A percentile compares a stretch with the other conserved stretches of the same genome.
These are phyloP conservation scores for Pleurotus citrinopileatus DNA, from an alignment of 768 basidiomycete genomes.

Conservation along the genomic window DNA sequence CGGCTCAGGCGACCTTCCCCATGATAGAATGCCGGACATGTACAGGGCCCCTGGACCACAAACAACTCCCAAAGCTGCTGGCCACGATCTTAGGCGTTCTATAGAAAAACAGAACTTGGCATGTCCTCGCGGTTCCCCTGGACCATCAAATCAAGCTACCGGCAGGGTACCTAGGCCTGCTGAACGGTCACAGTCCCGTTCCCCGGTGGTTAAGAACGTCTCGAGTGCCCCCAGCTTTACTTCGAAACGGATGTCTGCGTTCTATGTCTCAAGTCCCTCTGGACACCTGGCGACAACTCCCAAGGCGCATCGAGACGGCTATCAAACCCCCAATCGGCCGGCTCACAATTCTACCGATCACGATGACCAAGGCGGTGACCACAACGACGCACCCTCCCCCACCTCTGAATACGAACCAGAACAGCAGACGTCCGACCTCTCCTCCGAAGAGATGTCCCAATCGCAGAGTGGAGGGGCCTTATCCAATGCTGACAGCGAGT, in stretches of 20 bases:
- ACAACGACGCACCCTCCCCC: neutral
- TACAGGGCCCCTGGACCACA: neutral
- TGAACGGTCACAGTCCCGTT: neutral
- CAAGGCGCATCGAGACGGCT: neutral
- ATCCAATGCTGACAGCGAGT: conserved; percentile 43
- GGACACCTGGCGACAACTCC: too few relatives aligned
- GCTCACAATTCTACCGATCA: neutral
- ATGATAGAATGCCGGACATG: neutral
- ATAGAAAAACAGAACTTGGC: neutral
- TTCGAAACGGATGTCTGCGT: conserved; percentile 4
- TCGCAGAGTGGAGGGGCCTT: conserved; percentile 17
- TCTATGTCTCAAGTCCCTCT: neutral
- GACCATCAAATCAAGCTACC: neutral
- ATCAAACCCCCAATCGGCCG: neutral
- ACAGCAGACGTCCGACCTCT: conserved; percentile 24
- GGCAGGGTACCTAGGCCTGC: too few relatives aligned
- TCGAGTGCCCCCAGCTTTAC: neutral
- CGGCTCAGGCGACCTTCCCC: conserved; percentile 21
- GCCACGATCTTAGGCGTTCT: neutral
- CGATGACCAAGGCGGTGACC: neutral
- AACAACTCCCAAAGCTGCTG: neutral
- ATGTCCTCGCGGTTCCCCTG: neutral
- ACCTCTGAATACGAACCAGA: neutral
- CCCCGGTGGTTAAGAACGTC: neutral
- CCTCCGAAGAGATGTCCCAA: conserved; percentile 8